Base-by-base conservation (phyloP, 202 grass and related monocot genomes). In the Panicum virgatum region DNA sequence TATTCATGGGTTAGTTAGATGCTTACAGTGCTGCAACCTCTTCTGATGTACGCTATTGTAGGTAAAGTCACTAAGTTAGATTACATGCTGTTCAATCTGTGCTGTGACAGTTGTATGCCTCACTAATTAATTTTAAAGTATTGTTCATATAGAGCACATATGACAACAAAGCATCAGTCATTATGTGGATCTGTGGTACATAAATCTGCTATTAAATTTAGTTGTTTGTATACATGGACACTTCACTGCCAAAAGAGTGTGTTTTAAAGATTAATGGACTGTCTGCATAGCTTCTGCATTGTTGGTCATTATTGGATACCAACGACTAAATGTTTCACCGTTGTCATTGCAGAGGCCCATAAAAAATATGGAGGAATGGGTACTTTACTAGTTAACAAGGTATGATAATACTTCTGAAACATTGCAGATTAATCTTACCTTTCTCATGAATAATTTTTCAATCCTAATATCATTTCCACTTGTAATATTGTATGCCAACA, bases 371-470 rank as follows among this genome's bases (percentile, higher is more conserved):
- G 87, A 52, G 96, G 93, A 48, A 94, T 99, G 87, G 96, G 96
- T 53, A 99, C 96, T 65, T 19, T 99, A 69, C 83, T 99, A 79
- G 96, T 99, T 62, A 99, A 94, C 59, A 96, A 99, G 96, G 96
- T 99, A 19, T 27, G 13, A 43, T 26, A 36, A 73, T 34, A 86
- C 14, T 4, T 62, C 18, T 70, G 62, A 7, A 88, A 53, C 60
- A 54, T 52, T 72, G 10, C 26, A 34, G 8, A 42, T 37, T 81
- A 42, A 25, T 66, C 25, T 67, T 10, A 20, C 7, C 11, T 79
- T 90, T 68, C 25, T 45, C 25, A 70, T 46, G 38, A 56, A 14
- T 53, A 56, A 50, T 76, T 47, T 62, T 16, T 50, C 58, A 69
- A 6, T 48, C 34, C 15, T 77, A 73, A 72, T 45, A 78, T 76